phyloP scores from a whole-genome alignment of 805 yeast species.

The Starmera quercuum region DNA sequence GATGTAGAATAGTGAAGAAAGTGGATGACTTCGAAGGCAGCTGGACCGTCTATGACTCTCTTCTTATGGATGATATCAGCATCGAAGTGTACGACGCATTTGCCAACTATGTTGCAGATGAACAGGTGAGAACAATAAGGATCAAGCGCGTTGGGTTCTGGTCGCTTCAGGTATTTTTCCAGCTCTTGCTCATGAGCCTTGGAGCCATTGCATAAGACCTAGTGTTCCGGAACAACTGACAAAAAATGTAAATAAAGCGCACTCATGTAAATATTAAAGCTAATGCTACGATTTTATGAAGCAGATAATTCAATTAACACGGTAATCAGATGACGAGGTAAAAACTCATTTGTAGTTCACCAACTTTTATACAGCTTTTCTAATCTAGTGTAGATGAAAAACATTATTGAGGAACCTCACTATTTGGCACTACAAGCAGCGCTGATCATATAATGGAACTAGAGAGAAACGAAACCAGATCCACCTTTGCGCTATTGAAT shows the following conservation, averaged over 20 bases:
- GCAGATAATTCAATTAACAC: too few species aligned
- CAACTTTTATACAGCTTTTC: too few species aligned
- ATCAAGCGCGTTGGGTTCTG: conserved; percentile 86
- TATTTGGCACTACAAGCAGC: too few species aligned
- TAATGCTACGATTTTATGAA: background rate
- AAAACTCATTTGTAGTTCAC: too few species aligned
- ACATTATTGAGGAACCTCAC: too few species aligned
- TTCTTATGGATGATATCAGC: conserved; percentile 85
- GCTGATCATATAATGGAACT: too few species aligned
- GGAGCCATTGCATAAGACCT: conserved; percentile 64
- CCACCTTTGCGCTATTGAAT: background rate
- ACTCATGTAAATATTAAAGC: background rate
- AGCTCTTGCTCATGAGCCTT: conserved; percentile 72
- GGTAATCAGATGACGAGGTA: too few species aligned
- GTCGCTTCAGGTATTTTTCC: conserved; percentile 81
- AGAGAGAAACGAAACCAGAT: too few species aligned
- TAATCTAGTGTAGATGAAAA: too few species aligned
- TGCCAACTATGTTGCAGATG: conserved; percentile 83
- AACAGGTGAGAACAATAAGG: conserved; percentile 63
- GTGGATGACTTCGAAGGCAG: conserved; percentile 86
- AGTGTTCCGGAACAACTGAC: too few species aligned
- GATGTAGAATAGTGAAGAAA: conserved; percentile 73
- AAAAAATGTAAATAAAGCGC: background rate
- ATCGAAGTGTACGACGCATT: conserved; percentile 87
- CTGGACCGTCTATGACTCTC: conserved; percentile 92